Evolutionary conservation across 176 grass and related monocot species (phyloP).

Genomic region (Carex parvula): DNA sequence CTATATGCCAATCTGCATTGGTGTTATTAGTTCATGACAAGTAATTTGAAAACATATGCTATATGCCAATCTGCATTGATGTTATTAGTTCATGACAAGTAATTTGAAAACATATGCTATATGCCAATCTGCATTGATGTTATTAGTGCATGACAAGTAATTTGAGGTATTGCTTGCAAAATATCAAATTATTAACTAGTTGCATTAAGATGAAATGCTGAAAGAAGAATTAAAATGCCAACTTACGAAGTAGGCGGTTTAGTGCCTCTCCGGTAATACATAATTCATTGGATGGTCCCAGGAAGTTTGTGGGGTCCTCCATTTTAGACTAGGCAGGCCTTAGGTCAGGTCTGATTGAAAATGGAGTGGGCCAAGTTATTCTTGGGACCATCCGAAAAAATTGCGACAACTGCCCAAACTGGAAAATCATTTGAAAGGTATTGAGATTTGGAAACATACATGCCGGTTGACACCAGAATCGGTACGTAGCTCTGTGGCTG

Average conservation of each 20-base stretch:
- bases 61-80: background rate
- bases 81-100: background rate
- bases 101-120: background rate
- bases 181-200: background rate
- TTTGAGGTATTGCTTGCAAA: background rate
- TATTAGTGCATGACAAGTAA: background rate
- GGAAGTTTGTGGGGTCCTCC: background rate
- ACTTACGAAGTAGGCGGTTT: background rate
- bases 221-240: background rate
- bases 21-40: background rate
- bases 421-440: background rate
- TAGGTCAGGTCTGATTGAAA: background rate
- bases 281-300: background rate
- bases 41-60: background rate
- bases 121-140: background rate
- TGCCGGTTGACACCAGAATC: slow-evolving; percentile 78
- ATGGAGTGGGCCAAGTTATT: background rate
- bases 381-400: background rate
- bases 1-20: too few relatives aligned
- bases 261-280: background rate
- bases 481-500: slow-evolving; percentile 66
- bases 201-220: background rate
- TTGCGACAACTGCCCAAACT: background rate
- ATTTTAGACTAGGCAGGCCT: background rate
- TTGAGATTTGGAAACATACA: slow-evolving; percentile 40